Base-by-base conservation (phyloP, 352 stramenopile species). In the Phytopythium chamaehyphon region DNA sequence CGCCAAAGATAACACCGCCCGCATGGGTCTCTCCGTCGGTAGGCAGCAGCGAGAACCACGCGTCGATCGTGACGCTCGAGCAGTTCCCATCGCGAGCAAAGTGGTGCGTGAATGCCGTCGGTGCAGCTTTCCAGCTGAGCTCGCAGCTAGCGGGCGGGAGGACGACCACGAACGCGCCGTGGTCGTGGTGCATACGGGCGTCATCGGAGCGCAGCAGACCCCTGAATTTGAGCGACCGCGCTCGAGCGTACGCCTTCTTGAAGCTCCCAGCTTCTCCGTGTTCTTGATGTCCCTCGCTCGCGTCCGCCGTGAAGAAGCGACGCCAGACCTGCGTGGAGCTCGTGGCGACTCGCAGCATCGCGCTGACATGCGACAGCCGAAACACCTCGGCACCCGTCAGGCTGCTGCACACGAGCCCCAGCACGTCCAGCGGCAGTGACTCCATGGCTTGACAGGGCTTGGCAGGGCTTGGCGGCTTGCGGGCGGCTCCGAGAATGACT, bases 1-100 rank as follows among this genome's bases (percentile, higher is more conserved):
- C 57, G 6, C 70, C 64, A 11, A 81, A 71, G n/a, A 81, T 57
- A 15, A 83, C 61, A 1, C 66, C 67, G 3, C 66, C 69, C 2
- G 47, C 12, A 16, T 67, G 47, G 28, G 43, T 8, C 23, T n/a
- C 38, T 40, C 47, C 40, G 23, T 53, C 35, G 6, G 33, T 48
- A 8, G 57, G 61, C 6, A 62, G 47, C 4, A 73, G 47, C 40
- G 54, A 62, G 45, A 76, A 75, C 71, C 71, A 81, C 22, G 66
- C 36, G 48, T 74, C 66, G 36, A 76, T 69, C 36, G 57, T 68
- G 48, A 77, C 69, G 24, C 43, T 49, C 15, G 40, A 47, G 63
- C 24, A 62, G 44, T 9, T 51, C 33, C 39, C 57, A 33, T 15
- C 59, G 19, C 12, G 63, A 52, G n/a, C 47, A 45, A 23, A 68